Conservation (phyloP, 192 early-diverging fungal genomes). For the Backusella liffmaniae region DNA sequence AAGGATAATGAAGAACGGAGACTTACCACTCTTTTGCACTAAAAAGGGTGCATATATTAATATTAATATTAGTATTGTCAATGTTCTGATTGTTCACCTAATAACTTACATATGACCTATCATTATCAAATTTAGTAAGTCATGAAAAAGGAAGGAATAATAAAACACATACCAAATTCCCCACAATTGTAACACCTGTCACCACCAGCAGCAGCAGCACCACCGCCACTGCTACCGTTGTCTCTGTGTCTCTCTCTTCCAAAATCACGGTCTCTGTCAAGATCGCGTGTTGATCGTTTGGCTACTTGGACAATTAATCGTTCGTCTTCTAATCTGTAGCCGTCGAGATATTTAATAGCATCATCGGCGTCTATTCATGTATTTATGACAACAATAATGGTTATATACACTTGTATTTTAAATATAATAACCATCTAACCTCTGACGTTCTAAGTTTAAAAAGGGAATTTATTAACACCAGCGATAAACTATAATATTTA, state of each 20-base stretch:
- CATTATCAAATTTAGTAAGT: background rate
- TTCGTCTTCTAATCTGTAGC: constrained; percentile 32
- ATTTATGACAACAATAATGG: background rate
- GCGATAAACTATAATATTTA: background rate
- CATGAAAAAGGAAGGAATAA: background rate
- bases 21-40: constrained; percentile 36
- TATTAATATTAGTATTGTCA: background rate
- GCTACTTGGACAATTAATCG: constrained; percentile 22
- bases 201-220: too few relatives aligned
- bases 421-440: background rate
- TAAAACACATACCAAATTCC: constrained; percentile 20
- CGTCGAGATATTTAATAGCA: constrained; percentile 26
- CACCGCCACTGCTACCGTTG: background rate
- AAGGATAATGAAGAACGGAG: background rate
- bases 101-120: constrained; percentile 25
- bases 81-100: background rate
- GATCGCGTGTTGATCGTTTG: background rate
- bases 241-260: background rate
- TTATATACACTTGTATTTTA: background rate
- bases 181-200: constrained; percentile 40
- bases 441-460: constrained; percentile 14
- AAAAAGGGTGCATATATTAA: background rate
- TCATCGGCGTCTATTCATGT: constrained; percentile 30
- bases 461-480: background rate
- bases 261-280: background rate